Conservation (phyloP, 768 basidiomycete genomes). For the Rubroboletus satanas region DNA sequence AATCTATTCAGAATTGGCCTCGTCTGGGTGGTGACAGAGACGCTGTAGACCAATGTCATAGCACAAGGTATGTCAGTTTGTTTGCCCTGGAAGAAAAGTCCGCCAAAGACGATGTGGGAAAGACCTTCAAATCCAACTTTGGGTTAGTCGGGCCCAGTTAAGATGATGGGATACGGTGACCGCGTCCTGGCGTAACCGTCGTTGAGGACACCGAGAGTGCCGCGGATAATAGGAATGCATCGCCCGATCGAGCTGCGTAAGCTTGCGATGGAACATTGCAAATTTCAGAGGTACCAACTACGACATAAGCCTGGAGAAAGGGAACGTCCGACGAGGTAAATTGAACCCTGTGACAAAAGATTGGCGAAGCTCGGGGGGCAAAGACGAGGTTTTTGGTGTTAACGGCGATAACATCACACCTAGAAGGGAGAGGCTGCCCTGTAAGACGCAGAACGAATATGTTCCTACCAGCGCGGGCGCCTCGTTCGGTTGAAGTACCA, state of each 20-base stretch:
- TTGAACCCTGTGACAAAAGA: constrained; percentile 23
- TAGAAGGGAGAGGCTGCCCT: constrained; percentile 55
- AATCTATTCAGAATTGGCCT: background rate
- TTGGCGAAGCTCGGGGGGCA: constrained; percentile 75
- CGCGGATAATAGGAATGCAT: background rate
- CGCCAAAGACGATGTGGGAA: background rate
- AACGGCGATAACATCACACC: constrained; percentile 48
- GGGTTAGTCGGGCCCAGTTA: background rate
- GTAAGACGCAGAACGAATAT: constrained; percentile 58
- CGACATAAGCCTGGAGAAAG: background rate
- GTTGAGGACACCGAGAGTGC: background rate
- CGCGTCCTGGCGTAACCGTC: background rate
- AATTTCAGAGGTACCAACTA: background rate
- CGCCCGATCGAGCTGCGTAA: no score
- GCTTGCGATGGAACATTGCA: background rate
- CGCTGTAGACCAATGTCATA: no score
- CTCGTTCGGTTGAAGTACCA: constrained; percentile 46
- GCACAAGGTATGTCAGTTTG: background rate
- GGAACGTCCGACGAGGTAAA: no score
- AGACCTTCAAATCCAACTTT: background rate
- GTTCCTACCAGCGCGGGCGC: constrained; percentile 66
- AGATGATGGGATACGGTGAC: background rate
- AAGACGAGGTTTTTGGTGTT: constrained; percentile 49
- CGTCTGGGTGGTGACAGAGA: background rate
- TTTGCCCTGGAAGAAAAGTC: background rate